Evolutionary conservation across 2,329 filamentous ascomycete genomes (phyloP), one percentile per base, ranked within the genome.

Genomic region (Penicillium hordei): DNA sequence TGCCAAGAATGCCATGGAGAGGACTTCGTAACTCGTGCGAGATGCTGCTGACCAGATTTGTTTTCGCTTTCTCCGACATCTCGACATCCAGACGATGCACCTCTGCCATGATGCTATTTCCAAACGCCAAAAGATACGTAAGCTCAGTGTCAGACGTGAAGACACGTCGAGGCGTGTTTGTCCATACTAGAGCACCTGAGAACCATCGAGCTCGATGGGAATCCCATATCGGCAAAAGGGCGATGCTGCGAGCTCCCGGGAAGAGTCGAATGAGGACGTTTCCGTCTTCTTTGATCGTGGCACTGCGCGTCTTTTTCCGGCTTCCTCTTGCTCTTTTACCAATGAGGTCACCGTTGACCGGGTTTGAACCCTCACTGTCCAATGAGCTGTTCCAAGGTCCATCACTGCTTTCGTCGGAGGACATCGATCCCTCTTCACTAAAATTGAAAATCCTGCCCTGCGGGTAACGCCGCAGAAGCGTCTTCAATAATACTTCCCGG

Each of bases 1-100:
- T 71, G 5, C 71, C 73, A 4, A 75, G 59, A 19, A 75, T 71
- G 1, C 73, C 74, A 53, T 76, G 74, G 8, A 76, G 61, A 1
- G 73, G 73, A 27, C 64, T 71, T 19, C 73, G 65, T 17, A 76
- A 62, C 34, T 76, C 73, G 45, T 76, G 74, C 1, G 66, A 69
- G 44, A 76, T 72, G 31, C 68, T 70, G 0, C 67, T 66, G 6
- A 76, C 63, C 9, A 76, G 67, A 5, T 70, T 68, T 2, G 70
- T 62, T 42, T 75, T 74, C 5, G 73, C 72, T 15, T 63, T 63
- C 36, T 74, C 66, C 0, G 72, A 68, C 3, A 68, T 52, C 39
- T 71, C 62, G 1, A 71, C 59, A 46, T 72, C 71, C 4, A 74
- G 49, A 3, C 69, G 67, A 9, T 64, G 63, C 0, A 74, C 60